phyloP scores from a whole-genome alignment of 139 green algal genomes.

The Spirogloea muscicola region DNA sequence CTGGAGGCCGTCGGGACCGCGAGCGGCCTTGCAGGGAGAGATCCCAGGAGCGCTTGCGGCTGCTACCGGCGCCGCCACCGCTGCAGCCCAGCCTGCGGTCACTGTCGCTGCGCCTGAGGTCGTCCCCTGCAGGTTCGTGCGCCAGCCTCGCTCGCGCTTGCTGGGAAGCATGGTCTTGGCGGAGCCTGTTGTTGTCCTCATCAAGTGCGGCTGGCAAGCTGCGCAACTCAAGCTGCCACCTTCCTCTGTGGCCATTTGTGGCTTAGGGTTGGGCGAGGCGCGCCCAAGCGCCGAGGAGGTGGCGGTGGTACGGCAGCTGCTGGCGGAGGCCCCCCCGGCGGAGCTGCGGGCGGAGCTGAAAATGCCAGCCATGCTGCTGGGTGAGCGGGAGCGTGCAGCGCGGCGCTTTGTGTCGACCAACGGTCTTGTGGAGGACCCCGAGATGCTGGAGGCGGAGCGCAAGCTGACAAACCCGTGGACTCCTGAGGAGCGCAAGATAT shows the following conservation, averaged over 20 bases:
- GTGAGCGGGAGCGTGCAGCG: conserved; percentile 6
- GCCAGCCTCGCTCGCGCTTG: too few species aligned
- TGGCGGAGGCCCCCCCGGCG: neutral
- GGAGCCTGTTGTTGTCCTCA: too few species aligned
- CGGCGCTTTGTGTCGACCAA: conserved; percentile 32
- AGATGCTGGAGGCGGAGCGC: conserved; percentile 8
- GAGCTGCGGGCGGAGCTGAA: conserved; percentile 3
- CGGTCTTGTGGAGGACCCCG: conserved; percentile 34
- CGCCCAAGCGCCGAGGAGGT: conserved; percentile 11
- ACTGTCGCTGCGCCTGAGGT: too few species aligned
- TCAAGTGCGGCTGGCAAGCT: too few species aligned
- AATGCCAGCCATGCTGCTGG: conserved; percentile 41
- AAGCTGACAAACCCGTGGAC: conserved; percentile 61
- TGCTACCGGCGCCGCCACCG: too few species aligned
- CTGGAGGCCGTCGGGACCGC: too few species aligned
- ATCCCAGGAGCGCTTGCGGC: too few species aligned
- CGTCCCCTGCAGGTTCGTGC: too few species aligned
- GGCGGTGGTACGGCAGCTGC: neutral
- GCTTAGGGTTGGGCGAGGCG: neutral
- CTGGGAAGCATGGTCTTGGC: too few species aligned
- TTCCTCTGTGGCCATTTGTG: neutral
- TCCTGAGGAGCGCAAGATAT: conserved; percentile 71
- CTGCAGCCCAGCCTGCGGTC: too few species aligned
- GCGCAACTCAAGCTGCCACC: neutral
- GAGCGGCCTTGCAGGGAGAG: too few species aligned